Evolutionary conservation across 768 basidiomycete species (phyloP), one percentile per base, ranked within the genome.

Genomic region (Pholiota microspora): DNA sequence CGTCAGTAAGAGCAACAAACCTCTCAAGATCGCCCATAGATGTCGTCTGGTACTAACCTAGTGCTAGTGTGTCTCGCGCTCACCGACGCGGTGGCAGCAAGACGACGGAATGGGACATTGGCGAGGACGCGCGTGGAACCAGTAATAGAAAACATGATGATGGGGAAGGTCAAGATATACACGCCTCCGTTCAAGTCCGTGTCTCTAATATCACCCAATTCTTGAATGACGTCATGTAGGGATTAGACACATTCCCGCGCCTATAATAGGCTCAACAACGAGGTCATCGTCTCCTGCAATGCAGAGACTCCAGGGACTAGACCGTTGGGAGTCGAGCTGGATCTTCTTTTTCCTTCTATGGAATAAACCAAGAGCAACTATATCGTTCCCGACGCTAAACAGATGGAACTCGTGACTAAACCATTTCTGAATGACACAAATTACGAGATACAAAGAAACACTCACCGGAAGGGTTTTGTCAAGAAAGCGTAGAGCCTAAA

Each of bases 21-120:
- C 29, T 12, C n/a, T n/a, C n/a, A n/a, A n/a, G n/a, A n/a, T n/a
- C n/a, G n/a, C n/a, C n/a, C n/a, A n/a, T n/a, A n/a, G n/a, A n/a
- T n/a, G n/a, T n/a, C n/a, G n/a, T n/a, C n/a, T n/a, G n/a, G n/a
- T 9, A 53, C 65, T 53, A 24, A 69, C 70, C 67, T 69, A 29
- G 64, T 65, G 55, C 58, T 63, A 29, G 47, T 53, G 40, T 55
- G 58, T 47, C 60, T 32, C 12, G 62, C 40, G 13, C 42, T 49
- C 13, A 46, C 46, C 5, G 49, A 42, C 16, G 40, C 36, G 24
- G 42, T 13, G 8, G 53, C 4, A 12, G 54, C 28, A 4, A 50
- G 23, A 12, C 60, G 55, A 10, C 51, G 51, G 51, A 44, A 4
- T 1, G 51, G 29, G 3, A 40, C 12, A 21, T 18, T 32, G 35